Conservation (phyloP, 192 early-diverging fungal genomes). For the Helicostylum pulchrum region DNA sequence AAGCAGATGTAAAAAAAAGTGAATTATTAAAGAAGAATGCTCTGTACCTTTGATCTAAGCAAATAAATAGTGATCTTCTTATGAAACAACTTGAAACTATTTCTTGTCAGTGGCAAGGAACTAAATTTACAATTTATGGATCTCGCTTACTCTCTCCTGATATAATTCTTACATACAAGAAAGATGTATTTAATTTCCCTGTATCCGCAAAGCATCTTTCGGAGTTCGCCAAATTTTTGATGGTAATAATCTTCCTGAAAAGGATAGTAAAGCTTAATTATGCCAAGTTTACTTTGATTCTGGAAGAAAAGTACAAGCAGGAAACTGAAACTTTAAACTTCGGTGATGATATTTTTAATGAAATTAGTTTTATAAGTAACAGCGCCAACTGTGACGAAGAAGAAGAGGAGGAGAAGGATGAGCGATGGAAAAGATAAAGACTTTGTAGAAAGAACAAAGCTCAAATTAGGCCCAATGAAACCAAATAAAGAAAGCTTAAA, state of each 20-base stretch:
- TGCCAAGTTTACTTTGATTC: conserved; percentile 11
- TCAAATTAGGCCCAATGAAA: background rate
- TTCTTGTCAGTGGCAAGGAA: conserved; percentile 5
- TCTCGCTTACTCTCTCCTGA: background rate
- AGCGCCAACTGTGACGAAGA: background rate
- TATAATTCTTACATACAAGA: background rate
- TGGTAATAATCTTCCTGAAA: background rate
- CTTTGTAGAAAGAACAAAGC: conserved; percentile 2
- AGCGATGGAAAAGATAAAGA: background rate
- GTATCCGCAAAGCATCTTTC: background rate
- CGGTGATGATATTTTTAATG: background rate
- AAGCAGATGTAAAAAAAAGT: background rate
- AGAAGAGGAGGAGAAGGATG: no score
- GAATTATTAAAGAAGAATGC: background rate
- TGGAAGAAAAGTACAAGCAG: conserved; percentile 1
- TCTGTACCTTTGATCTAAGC: background rate
- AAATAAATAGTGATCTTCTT: background rate
- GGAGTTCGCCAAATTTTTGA: background rate
- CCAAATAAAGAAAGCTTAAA: background rate
- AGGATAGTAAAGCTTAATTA: conserved; percentile 4
- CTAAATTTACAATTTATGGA: conserved; percentile 5
- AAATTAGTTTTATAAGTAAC: background rate
- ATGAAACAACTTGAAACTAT: conserved; percentile 1
- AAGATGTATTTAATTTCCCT: background rate
- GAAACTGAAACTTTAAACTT: background rate